Percentiles rank a stretch among this genome's conserved stretches.
These are phyloP conservation scores for Metschnikowia koreensis DNA, from an alignment of 805 yeast species.

Conservation along the genomic window DNA sequence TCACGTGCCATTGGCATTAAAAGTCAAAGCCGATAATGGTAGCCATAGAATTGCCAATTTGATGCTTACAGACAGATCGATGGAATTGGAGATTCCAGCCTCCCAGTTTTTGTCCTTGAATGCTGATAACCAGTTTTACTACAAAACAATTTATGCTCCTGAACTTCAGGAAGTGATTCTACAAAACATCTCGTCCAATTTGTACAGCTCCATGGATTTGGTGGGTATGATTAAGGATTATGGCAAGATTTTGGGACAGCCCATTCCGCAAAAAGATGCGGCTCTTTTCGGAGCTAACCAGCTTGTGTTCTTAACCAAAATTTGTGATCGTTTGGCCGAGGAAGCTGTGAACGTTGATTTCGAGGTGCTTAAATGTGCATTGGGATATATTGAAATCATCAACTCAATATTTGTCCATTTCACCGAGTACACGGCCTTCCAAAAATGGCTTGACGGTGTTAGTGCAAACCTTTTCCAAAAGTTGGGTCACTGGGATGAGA, in stretches of 20 bases:
- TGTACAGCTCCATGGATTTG: slow-evolving; percentile 31
- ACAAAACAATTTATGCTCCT: slow-evolving; percentile 46
- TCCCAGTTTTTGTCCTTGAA: slow-evolving; percentile 42
- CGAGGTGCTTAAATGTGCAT: slow-evolving; percentile 34
- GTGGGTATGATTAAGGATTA: slow-evolving; percentile 39
- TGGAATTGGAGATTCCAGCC: slow-evolving; percentile 28
- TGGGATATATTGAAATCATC: slow-evolving; percentile 34
- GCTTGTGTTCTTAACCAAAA: slow-evolving; percentile 27
- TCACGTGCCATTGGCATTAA: slow-evolving; percentile 58
- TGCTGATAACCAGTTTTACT: slow-evolving; percentile 45
- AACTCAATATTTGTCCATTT: slow-evolving; percentile 33
- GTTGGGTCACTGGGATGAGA: slow-evolving; percentile 29
- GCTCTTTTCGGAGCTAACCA: slow-evolving; percentile 23
- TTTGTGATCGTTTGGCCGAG: slow-evolving; percentile 27
- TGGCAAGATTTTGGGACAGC: slow-evolving; percentile 35
- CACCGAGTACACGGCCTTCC: slow-evolving; percentile 24
- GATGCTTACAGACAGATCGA: slow-evolving; percentile 44
- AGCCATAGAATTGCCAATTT: slow-evolving; percentile 30
- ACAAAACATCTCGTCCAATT: slow-evolving; percentile 22
- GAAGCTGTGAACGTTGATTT: slow-evolving; percentile 25
- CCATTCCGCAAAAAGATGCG: slow-evolving; percentile 18
- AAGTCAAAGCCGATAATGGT: slow-evolving; percentile 30
- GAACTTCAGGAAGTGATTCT: slow-evolving; percentile 15
- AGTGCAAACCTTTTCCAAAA: slow-evolving; percentile 21
- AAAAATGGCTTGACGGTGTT: slow-evolving; percentile 22